These are phyloP conservation scores for Pyrrhoderma noxium DNA, from an alignment of 1,284 basidiomycete genomes.

Conservation along the genomic window DNA sequence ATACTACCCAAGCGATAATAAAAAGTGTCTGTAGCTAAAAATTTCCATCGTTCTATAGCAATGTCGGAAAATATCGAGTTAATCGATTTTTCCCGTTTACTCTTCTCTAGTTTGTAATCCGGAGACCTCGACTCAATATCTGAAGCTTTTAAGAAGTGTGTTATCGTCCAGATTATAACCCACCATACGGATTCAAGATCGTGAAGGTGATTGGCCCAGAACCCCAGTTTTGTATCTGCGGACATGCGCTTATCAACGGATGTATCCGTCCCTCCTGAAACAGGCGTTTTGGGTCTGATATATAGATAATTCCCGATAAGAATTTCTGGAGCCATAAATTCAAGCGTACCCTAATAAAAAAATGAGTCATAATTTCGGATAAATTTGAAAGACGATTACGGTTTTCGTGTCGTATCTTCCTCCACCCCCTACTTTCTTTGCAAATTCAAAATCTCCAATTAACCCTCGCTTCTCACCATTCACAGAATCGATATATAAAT, in stretches of 20 bases:
- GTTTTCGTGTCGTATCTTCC: not conserved
- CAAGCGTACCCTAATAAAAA: slow-evolving; percentile 3
- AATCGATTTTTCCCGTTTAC: too few species aligned
- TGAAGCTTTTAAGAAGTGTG: too few species aligned
- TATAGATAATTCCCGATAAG: not conserved
- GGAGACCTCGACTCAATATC: too few species aligned
- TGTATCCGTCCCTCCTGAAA: not conserved
- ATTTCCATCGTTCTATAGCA: too few species aligned
- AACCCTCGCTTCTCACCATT: not conserved
- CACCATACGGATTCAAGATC: slow-evolving; percentile 5
- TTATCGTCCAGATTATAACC: slow-evolving; percentile 1
- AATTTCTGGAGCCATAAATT: slow-evolving; percentile 9
- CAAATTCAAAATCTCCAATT: slow-evolving; percentile 7
- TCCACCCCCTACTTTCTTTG: not conserved
- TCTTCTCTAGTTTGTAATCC: too few species aligned
- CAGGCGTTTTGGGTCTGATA: not conserved
- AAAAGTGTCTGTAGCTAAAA: too few species aligned
- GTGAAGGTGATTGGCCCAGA: slow-evolving; percentile 1
- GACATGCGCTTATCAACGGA: not conserved
- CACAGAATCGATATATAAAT: not conserved
- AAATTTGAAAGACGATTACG: not conserved
- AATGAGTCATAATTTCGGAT: not conserved
- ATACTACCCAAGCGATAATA: too few species aligned
- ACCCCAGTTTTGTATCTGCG: not conserved
- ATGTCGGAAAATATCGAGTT: too few species aligned